Percentiles rank a stretch among this genome's conserved stretches.
Evolutionary conservation across 1,139 yeast genomes (phyloP).

Genomic region (Protomyces macrosporus): DNA sequence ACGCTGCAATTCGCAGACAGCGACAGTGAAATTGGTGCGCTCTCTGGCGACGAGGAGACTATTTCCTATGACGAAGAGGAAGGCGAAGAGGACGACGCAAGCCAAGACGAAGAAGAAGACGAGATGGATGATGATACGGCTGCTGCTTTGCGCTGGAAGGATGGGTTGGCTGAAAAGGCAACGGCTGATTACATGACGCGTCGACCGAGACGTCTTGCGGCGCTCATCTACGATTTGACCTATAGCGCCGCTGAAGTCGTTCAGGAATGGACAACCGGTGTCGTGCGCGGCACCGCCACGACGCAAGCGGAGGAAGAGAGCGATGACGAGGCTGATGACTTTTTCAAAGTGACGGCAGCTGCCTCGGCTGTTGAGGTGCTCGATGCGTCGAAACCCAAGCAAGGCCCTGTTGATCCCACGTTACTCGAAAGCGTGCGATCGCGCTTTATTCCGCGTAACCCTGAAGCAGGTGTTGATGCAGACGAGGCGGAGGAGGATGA

Average conservation of each 20-base stretch:
- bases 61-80: conserved; percentile 7
- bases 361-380: conserved; percentile 38
- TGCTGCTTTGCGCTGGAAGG: conserved; percentile 44
- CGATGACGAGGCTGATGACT: conserved; percentile 60
- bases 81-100: conserved; percentile 3
- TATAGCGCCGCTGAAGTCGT: conserved; percentile 41
- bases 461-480: conserved; percentile 40
- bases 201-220: conserved; percentile 73
- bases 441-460: conserved; percentile 36
- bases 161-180: conserved; percentile 38
- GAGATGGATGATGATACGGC: conserved; percentile 39
- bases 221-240: conserved; percentile 61
- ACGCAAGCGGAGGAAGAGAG: conserved; percentile 48
- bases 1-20: conserved; percentile 42
- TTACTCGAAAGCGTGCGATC: conserved; percentile 24
- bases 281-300: conserved; percentile 39
- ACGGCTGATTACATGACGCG: conserved; percentile 34
- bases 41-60: conserved; percentile 36
- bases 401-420: conserved; percentile 16
- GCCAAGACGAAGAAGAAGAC: conserved; percentile 32
- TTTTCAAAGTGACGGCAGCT: conserved; percentile 52
- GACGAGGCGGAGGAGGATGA: conserved; percentile 44
- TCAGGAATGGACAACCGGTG: conserved; percentile 36
- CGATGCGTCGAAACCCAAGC: conserved; percentile 29
- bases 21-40: conserved; percentile 45